Evolutionary conservation across 805 yeast species (phyloP).

Genomic region (Ogataea trehalophila): DNA sequence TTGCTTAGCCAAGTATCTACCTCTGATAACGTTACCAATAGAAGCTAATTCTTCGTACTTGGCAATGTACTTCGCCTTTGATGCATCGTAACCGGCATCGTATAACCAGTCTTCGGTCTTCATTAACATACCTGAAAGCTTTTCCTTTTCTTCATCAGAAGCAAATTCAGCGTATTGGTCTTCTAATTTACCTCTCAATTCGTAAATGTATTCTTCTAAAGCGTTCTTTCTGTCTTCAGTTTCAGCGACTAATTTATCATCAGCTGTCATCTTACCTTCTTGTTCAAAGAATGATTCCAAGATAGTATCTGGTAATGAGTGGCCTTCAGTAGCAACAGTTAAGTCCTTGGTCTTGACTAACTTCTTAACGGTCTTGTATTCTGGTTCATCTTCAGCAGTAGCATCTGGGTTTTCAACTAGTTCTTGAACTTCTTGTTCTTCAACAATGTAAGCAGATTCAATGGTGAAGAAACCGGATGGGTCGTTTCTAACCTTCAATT

Average conservation of each 20-base stretch:
- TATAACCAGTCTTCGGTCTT: slow-evolving; percentile 98
- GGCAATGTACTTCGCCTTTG: slow-evolving; percentile 96
- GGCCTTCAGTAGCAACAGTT: slow-evolving; percentile 53
- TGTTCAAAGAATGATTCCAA: slow-evolving; percentile 67
- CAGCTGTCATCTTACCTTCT: slow-evolving; percentile 80
- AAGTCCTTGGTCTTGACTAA: slow-evolving; percentile 87
- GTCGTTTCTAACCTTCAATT: slow-evolving; percentile 93
- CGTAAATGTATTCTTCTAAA: slow-evolving; percentile 96
- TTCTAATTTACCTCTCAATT: slow-evolving; percentile 93
- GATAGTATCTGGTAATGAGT: slow-evolving; percentile 51
- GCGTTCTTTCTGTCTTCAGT: slow-evolving; percentile 99
- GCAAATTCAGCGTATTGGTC: slow-evolving; percentile 88
- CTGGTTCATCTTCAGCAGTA: slow-evolving; percentile 69
- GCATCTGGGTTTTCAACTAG: slow-evolving; percentile 61
- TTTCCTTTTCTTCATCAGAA: slow-evolving; percentile 82
- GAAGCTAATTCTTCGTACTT: slow-evolving; percentile 96
- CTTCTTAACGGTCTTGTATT: slow-evolving; percentile 86
- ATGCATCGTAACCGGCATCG: slow-evolving; percentile 93
- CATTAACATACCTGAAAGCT: slow-evolving; percentile 63
- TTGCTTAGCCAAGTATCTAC: slow-evolving; percentile 89
- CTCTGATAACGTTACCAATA: slow-evolving; percentile 90
- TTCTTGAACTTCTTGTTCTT: slow-evolving; percentile 87
- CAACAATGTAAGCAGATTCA: slow-evolving; percentile 92
- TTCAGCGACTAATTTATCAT: slow-evolving; percentile 95
- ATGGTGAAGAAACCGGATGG: slow-evolving; percentile 93